These are phyloP conservation scores for Gynandropsis gynandra DNA, from an alignment of 345 rosid genomes.

Conservation along the genomic window DNA sequence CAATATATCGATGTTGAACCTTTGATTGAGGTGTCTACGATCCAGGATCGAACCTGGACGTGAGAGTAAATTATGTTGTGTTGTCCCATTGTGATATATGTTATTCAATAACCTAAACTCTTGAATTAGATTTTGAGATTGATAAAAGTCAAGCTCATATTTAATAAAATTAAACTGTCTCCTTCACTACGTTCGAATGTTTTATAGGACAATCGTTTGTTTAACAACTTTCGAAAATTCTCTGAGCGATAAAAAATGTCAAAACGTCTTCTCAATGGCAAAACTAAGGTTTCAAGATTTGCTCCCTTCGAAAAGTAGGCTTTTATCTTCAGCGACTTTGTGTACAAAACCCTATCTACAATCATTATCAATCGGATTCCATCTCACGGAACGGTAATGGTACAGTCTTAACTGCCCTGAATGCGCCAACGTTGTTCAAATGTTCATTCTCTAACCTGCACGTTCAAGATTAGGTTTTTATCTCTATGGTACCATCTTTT, in stretches of 20 bases:
- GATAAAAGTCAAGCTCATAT: slow-evolving; percentile 15
- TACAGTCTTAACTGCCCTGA: slow-evolving; percentile 82
- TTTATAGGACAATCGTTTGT: slow-evolving; percentile 13
- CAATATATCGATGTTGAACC: too few species aligned
- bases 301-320: slow-evolving; percentile 6
- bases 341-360: not conserved
- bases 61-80: too few species aligned
- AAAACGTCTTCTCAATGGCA: slow-evolving; percentile 14
- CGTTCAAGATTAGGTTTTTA: not conserved
- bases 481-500: too few species aligned
- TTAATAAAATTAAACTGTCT: slow-evolving; percentile 20
- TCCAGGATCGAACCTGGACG: too few species aligned
- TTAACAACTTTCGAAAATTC: slow-evolving; percentile 13
- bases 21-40: too few species aligned
- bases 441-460: slow-evolving; percentile 91
- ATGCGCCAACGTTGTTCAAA: slow-evolving; percentile 75
- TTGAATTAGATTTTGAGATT: slow-evolving; percentile 14
- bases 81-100: too few species aligned
- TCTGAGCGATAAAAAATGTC: slow-evolving; percentile 12
- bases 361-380: slow-evolving; percentile 52
- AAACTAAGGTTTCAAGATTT: slow-evolving; percentile 11
- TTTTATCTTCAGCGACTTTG: not conserved
- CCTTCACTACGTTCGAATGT: slow-evolving; percentile 4
- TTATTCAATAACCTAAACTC: too few species aligned
- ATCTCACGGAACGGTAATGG: slow-evolving; percentile 75